These are phyloP conservation scores for Cytospora piceae DNA, from an alignment of 2,329 filamentous ascomycete species.

Conservation along the genomic window DNA sequence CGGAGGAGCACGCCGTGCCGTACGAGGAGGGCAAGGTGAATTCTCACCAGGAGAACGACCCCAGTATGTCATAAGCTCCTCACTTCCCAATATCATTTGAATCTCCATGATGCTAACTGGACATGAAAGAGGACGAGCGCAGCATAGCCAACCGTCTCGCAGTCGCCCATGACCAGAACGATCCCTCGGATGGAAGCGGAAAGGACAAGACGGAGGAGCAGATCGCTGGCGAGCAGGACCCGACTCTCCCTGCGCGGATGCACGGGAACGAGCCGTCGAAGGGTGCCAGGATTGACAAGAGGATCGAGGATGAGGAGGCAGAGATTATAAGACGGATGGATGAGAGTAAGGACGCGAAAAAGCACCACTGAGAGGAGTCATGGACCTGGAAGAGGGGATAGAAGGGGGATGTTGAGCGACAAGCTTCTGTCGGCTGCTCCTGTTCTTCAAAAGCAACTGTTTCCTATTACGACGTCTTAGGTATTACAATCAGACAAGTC, in stretches of 20 bases:
- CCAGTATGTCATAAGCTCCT: slow-evolving; percentile 62
- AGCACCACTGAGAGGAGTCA: slow-evolving; percentile 25
- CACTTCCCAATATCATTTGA: background rate
- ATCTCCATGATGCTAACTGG: background rate
- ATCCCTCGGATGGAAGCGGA: slow-evolving; percentile 28
- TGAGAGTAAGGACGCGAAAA: slow-evolving; percentile 28
- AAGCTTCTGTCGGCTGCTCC: background rate
- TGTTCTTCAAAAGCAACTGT: background rate
- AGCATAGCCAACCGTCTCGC: slow-evolving; percentile 73
- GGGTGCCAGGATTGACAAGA: slow-evolving; percentile 74
- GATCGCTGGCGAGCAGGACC: slow-evolving; percentile 35
- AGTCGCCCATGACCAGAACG: slow-evolving; percentile 44
- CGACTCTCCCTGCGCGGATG: slow-evolving; percentile 49
- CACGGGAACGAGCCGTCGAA: slow-evolving; percentile 76
- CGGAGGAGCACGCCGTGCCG: slow-evolving; percentile 51
- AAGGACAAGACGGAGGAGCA: slow-evolving; percentile 38
- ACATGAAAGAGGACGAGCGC: slow-evolving; percentile 65
- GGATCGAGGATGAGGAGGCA: slow-evolving; percentile 70
- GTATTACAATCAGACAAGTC: too few species aligned
- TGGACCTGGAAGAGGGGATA: background rate
- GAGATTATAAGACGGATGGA: slow-evolving; percentile 59
- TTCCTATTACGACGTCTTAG: background rate
- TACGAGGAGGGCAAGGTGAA: slow-evolving; percentile 74
- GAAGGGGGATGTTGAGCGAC: background rate
- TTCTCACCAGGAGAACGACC: slow-evolving; percentile 70